Conservation (phyloP, 495 filamentous ascomycete species). For the Bacidia rubella region DNA sequence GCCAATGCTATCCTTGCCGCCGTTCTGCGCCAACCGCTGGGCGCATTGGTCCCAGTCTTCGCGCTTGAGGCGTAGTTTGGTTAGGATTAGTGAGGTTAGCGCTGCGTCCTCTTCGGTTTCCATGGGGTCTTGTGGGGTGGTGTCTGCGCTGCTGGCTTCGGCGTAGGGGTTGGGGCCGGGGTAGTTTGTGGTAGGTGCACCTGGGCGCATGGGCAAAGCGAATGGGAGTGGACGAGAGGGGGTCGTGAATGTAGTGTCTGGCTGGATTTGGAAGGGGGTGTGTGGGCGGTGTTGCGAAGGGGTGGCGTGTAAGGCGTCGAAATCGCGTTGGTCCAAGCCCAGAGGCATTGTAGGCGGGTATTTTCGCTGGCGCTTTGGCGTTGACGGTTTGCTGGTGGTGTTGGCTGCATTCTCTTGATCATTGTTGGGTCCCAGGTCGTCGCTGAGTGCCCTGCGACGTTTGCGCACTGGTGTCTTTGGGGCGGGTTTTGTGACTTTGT, state of each 20-base stretch:
- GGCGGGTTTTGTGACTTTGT: slow-evolving; percentile 39
- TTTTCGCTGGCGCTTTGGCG: slow-evolving; percentile 54
- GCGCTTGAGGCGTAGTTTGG: slow-evolving; percentile 59
- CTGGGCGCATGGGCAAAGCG: slow-evolving; percentile 25
- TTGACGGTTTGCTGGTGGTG: slow-evolving; percentile 34
- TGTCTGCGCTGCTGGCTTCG: slow-evolving; percentile 15
- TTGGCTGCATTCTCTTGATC: slow-evolving; percentile 16
- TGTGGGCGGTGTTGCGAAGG: slow-evolving; percentile 21
- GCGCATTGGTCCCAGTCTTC: slow-evolving; percentile 73
- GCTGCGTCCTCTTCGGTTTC: slow-evolving; percentile 54
- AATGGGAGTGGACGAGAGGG: slow-evolving; percentile 31
- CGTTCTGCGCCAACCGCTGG: slow-evolving; percentile 41
- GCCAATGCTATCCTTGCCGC: slow-evolving; percentile 42
- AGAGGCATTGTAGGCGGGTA: slow-evolving; percentile 54
- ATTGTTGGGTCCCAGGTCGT: slow-evolving; percentile 29
- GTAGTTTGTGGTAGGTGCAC: slow-evolving; percentile 19
- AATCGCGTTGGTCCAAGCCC: slow-evolving; percentile 51
- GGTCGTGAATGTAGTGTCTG: slow-evolving; percentile 23
- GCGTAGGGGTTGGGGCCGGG: slow-evolving; percentile 6
- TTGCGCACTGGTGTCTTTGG: slow-evolving; percentile 37
- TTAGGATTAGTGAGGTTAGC: slow-evolving; percentile 58
- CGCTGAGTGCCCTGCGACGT: slow-evolving; percentile 40
- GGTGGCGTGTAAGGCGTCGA: slow-evolving; percentile 38
- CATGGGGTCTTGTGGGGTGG: slow-evolving; percentile 29
- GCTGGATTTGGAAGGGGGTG: slow-evolving; percentile 3